A percentile compares a stretch with the other conserved stretches of the same genome.
phyloP scores from a whole-genome alignment of 2,329 filamentous ascomycete genomes.

The Aspergillus niger region DNA sequence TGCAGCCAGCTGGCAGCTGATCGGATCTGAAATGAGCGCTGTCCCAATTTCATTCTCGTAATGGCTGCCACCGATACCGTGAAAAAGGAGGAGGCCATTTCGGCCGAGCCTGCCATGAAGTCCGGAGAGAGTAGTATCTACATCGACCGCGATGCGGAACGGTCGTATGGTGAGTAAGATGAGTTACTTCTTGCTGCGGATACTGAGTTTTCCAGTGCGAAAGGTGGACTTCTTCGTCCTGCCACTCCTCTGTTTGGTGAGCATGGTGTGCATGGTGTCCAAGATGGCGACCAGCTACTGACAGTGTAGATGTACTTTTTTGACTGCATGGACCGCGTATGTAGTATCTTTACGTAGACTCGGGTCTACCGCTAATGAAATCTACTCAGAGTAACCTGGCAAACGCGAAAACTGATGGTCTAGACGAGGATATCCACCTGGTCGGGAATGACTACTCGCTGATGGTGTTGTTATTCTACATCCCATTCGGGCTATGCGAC shows the following conservation, averaged over 20 bases:
- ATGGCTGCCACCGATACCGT: not conserved
- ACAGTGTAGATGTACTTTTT: constrained; percentile 42
- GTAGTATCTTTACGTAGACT: not conserved
- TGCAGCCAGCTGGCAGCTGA: not conserved
- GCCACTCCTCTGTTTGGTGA: constrained; percentile 46
- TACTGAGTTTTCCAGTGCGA: constrained; percentile 12
- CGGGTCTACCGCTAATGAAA: constrained; percentile 14
- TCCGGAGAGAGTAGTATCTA: constrained; percentile 26
- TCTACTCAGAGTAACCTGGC: constrained; percentile 44
- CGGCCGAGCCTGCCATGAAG: constrained; percentile 20
- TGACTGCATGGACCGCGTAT: constrained; percentile 35
- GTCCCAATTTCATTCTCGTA: not conserved
- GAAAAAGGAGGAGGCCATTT: constrained; percentile 3
- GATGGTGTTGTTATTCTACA: constrained; percentile 52
- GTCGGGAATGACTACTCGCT: constrained; percentile 40
- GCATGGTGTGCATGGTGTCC: not conserved
- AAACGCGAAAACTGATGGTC: constrained; percentile 52
- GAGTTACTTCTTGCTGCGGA: not conserved
- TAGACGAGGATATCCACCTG: constrained; percentile 42
- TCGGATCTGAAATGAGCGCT: not conserved
- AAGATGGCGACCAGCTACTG: not conserved
- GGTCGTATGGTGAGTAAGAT: constrained; percentile 33
- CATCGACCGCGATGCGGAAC: constrained; percentile 37
- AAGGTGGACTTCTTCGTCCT: constrained; percentile 49
- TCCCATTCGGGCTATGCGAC: constrained; percentile 54